phyloP scores from a whole-genome alignment of 2,329 filamentous ascomycete species.

The Colletotrichum sublineola region DNA sequence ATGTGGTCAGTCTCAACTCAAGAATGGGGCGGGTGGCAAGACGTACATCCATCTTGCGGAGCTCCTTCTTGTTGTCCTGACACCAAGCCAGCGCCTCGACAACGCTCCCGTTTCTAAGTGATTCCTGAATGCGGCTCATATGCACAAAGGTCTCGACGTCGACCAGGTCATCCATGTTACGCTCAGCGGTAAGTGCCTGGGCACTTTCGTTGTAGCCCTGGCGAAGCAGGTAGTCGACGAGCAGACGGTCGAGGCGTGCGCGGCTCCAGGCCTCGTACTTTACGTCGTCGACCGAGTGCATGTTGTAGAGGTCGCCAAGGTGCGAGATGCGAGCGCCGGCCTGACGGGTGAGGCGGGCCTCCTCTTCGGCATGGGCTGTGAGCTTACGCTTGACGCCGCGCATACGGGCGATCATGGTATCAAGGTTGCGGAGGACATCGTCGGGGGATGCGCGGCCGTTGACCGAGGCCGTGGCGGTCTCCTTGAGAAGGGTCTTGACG shows the following conservation, averaged over 20 bases:
- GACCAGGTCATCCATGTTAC: constrained; percentile 83
- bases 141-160: constrained; percentile 90
- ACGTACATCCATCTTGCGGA: constrained; percentile 86
- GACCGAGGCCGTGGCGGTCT: constrained; percentile 76
- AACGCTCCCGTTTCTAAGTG: constrained; percentile 77
- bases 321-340: constrained; percentile 83
- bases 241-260: constrained; percentile 81
- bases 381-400: constrained; percentile 91
- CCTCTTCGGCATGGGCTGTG: constrained; percentile 80
- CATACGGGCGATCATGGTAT: constrained; percentile 87
- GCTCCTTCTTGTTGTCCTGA: constrained; percentile 89
- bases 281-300: constrained; percentile 87
- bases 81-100: constrained; percentile 90
- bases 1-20: constrained; percentile 23
- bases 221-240: constrained; percentile 93
- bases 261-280: constrained; percentile 94
- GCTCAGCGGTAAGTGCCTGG: constrained; percentile 78
- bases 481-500: constrained; percentile 72
- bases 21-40: not conserved
- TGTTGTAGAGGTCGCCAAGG: constrained; percentile 82
- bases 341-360: constrained; percentile 80
- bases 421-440: constrained; percentile 83
- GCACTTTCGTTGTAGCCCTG: constrained; percentile 87
- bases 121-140: constrained; percentile 82
- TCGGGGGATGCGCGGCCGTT: constrained; percentile 72